These are phyloP conservation scores for Scheffersomyces coipomensis DNA, from an alignment of 805 yeast genomes.

Conservation along the genomic window DNA sequence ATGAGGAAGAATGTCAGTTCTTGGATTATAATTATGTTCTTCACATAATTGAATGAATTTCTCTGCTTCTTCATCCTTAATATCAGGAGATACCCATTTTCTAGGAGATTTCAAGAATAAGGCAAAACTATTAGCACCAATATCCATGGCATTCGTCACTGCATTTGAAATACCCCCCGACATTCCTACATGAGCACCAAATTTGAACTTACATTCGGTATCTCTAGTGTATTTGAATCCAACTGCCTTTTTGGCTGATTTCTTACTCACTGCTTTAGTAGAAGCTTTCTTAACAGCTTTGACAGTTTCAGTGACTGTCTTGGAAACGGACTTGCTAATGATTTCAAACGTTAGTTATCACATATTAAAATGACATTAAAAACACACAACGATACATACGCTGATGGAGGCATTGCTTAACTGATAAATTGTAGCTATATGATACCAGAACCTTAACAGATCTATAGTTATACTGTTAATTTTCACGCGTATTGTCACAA, in stretches of 20 bases:
- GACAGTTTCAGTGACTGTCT: constrained; percentile 3
- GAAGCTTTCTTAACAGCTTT: constrained; percentile 1
- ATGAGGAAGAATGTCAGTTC: constrained; percentile 85
- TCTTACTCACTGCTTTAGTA: constrained; percentile 2
- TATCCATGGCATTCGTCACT: constrained; percentile 47
- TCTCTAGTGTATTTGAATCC: constrained; percentile 17
- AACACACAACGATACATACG: constrained; percentile 2
- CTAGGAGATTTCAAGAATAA: constrained; percentile 87
- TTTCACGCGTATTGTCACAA: no score
- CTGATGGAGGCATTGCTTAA: constrained; percentile 5
- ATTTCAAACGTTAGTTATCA: neutral
- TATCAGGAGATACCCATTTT: constrained; percentile 84
- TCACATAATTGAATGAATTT: constrained; percentile 66
- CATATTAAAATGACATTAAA: neutral
- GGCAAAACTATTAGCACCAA: constrained; percentile 81
- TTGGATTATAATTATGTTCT: constrained; percentile 64
- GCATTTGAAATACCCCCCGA: constrained; percentile 80
- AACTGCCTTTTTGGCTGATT: constrained; percentile 5
- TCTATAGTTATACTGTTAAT: no score
- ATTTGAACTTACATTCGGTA: constrained; percentile 37
- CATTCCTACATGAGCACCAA: constrained; percentile 88
- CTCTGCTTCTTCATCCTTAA: constrained; percentile 61
- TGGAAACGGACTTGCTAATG: constrained; percentile 1
- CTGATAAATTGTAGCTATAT: no score
- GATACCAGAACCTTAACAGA: no score